Evolutionary conservation across 768 basidiomycete genomes (phyloP), one percentile per base, ranked within the genome.

Genomic region (Auricularia auricula-judae): DNA sequence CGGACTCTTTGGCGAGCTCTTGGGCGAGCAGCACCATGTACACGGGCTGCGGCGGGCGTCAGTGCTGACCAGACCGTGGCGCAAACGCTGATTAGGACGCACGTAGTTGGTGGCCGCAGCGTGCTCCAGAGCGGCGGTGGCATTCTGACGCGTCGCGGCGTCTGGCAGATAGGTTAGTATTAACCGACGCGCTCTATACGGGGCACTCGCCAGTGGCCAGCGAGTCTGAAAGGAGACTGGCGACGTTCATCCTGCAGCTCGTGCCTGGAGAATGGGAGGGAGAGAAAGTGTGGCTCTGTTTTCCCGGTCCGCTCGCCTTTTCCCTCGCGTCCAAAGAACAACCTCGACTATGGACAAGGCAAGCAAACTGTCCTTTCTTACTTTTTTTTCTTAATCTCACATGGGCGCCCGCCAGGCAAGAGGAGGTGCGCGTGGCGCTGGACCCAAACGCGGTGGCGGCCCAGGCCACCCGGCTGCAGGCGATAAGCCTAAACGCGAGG

Each of bases 1-100:
- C 82, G 54, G 67, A 77, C 73, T 94, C 92, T 69, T 93, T 88
- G 35, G 86, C 85, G 59, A 99, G 84, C 68, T 93, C 91, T 18
- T 84, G 77, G 18, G 91, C 88, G 67, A 99, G 86, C 82, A 91
- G 93, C 73, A 87, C 74, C 85, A 98, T 89, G 80, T 98, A 99
- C 69, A 86, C 87, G 66, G 91, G 89, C 94, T 96, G 76, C 59
- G 76, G 65, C 47, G 56, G 33, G 16, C 42, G 36, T 36, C 64
- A 56, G 44, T 60, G 1, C 18, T 7, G 39, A 12, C 39, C 8
- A 18, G 42, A 3, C 62, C 63, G 62, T 62, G 64, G 44, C 62
- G 66, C 63, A 64, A 66, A n/a, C 65, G 53, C 29, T 29, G 29
- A 29, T 29, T 29, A 67, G 77, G 29, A 23, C 92, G 72, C 72